Base-by-base conservation (phyloP, 495 filamentous ascomycete species). In the Pseudoneurospora amorphoporcata region DNA sequence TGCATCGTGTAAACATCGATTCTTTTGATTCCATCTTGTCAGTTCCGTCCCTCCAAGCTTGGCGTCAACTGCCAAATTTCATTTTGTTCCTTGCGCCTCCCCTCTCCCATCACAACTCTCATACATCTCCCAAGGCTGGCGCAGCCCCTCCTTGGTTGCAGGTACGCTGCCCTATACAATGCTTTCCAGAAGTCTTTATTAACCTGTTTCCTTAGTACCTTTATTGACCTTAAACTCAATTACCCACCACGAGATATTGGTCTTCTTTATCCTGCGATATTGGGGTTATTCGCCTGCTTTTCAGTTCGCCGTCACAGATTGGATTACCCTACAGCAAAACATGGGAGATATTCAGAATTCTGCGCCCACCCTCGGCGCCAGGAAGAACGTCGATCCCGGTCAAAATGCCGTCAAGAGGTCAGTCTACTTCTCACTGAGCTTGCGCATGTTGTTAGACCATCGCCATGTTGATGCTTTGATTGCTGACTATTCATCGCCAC, bases 391-490 rank as follows among this genome's bases (percentile, higher is more conserved):
- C 68, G 84, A 91, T 87, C 71, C 77, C 78, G 89, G 88, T 43
- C 91, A 92, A 80, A 92, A 91, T 83, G 91, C 92, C 37, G 90
- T 90, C 74, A 94, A 94, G 83, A 87, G 92, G 92, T 93, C 84
- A 61, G 84, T 79, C 40, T 70, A 40, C 42, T 19, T 12, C 41
- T 32, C 23, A 61, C 53, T 32, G 53, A 61, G 53, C 12, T 16
- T 32, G 23, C 23, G 53, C 53, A 61, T 61, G 53, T 32, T 47
- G 65, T 35, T 32, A 70, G 72, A 12, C 71, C 17, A 41, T 32
- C 39, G 8, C 9, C 2, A 53, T 61, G 53, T 61, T 32, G 53
- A 32, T 32, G 53, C 14, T n/a, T 42, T 19, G 5, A 12, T 12
- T 14, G 12, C 53, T 61, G 23, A 61, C 42, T 71, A 12, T 14